Conservation (phyloP, 176 grass and related monocot species). For the Zoysia japonica region DNA sequence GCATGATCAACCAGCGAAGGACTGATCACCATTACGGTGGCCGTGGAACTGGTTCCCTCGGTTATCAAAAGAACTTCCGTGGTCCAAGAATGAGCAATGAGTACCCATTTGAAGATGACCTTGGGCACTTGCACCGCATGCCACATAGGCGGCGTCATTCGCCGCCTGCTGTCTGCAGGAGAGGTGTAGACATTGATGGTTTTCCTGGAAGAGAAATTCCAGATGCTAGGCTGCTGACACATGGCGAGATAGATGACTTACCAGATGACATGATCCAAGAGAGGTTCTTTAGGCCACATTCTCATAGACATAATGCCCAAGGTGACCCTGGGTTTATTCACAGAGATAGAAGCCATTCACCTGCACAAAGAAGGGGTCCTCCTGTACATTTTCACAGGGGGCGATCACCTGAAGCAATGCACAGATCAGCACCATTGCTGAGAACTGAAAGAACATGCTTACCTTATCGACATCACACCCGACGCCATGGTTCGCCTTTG, state of each 20-base stretch:
- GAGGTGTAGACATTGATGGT: constrained; percentile 33
- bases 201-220: constrained; percentile 34
- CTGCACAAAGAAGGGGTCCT: constrained; percentile 46
- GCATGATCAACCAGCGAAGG: constrained; percentile 40
- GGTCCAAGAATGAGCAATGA: constrained; percentile 45
- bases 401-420: constrained; percentile 48
- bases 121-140: constrained; percentile 18
- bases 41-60: constrained; percentile 18
- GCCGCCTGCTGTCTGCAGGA: constrained; percentile 32
- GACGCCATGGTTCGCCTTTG: constrained; percentile 33
- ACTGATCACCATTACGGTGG: constrained; percentile 32
- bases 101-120: constrained; percentile 41
- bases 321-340: constrained; percentile 42
- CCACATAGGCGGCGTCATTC: constrained; percentile 34
- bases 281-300: constrained; percentile 32
- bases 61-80: constrained; percentile 44
- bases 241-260: constrained; percentile 35
- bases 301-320: constrained; percentile 25
- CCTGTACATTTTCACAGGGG: constrained; percentile 43
- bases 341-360: constrained; percentile 48
- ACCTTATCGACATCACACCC: constrained; percentile 28
- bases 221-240: constrained; percentile 33
- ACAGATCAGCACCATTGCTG: constrained; percentile 48
- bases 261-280: constrained; percentile 50
- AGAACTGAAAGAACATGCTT: constrained; percentile 38